Base-by-base conservation (phyloP, 495 filamentous ascomycete genomes). In the Choiromyces venosus region DNA sequence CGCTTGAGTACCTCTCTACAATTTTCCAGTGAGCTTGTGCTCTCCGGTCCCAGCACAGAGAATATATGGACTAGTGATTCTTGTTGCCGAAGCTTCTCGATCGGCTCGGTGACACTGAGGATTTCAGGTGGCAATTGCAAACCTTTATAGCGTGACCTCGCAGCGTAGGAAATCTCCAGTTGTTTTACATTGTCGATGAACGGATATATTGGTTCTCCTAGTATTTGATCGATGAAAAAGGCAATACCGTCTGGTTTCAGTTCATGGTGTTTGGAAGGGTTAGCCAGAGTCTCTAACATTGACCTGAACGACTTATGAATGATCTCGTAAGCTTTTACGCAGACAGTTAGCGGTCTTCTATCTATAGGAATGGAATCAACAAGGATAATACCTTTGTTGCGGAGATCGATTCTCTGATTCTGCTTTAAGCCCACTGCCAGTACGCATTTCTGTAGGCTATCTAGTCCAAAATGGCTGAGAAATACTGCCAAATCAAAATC, bases 401-500 rank as follows among this genome's bases (percentile, higher is more conserved):
- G 91, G 68, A 98, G 84, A 82, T 97, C 94, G 66, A 87, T 83
- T 78, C 91, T 92, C 71, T 87, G 86, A 10, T 89, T 90, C 42
- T 89, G 88, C 82, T 94, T 95, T 80, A 96, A 96, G 5, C 94
- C 93, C 66, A 97, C 84, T 37, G 93, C 93, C 64, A 99, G 86
- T n/a, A 94, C 86, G 25, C 92, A 91, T 85, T 96, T 96, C 78
- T 93, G 87, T 21, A 97, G 79, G 12, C 93, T 88, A 82, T 97
- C 92, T 42, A 99, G 86, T 74, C 93, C 91, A 85, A 98, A 97
- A 81, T 97, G 93, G 69, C 93, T 91, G 85, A 97, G 87, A 78
- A 99, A 98, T 6, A 89, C 92, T 5, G 92, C 91, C 16, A 98
- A 86, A 80, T 98, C 94, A 76, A 98, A 97, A 79, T 98, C 93